Evolutionary conservation across 805 yeast species (phyloP).

Genomic region (Torulaspora microellipsoides): DNA sequence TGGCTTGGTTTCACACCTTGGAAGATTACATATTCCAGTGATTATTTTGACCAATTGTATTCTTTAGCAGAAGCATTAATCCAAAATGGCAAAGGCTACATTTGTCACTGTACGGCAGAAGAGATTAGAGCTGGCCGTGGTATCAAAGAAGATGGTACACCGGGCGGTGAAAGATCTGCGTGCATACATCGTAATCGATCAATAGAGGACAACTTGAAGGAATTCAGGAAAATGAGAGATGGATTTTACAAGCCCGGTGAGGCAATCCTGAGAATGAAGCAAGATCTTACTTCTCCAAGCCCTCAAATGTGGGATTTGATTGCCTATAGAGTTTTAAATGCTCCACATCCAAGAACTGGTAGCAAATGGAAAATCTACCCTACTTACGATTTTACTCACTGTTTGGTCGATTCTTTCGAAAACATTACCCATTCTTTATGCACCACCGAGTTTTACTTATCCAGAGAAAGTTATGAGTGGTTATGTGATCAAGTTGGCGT

Average conservation of each 20-base stretch:
- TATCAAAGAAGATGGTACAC: conserved; percentile 82
- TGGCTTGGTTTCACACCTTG: conserved; percentile 96
- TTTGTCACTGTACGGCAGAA: conserved; percentile 90
- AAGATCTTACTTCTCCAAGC: conserved; percentile 80
- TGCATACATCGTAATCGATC: conserved; percentile 71
- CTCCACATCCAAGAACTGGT: conserved; percentile 95
- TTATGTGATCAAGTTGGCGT: conserved; percentile 91
- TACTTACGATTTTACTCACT: conserved; percentile 97
- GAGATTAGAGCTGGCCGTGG: conserved; percentile 90
- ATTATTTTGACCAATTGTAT: conserved; percentile 86
- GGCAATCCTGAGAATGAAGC: conserved; percentile 96
- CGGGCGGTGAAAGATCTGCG: conserved; percentile 87
- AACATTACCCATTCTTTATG: conserved; percentile 94
- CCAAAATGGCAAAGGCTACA: conserved; percentile 69
- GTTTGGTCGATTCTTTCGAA: conserved; percentile 96
- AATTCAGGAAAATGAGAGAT: conserved; percentile 87
- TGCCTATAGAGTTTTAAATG: conserved; percentile 90
- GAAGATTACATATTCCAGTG: conserved; percentile 93
- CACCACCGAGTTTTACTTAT: conserved; percentile 88
- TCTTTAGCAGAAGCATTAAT: conserved; percentile 83
- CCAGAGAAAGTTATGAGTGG: conserved; percentile 98
- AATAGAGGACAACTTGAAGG: conserved; percentile 66
- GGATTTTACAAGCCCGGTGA: conserved; percentile 86
- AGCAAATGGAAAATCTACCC: conserved; percentile 97
- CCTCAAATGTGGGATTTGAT: conserved; percentile 99